These are phyloP conservation scores for Candida ulmi DNA, from an alignment of 805 yeast genomes.

Conservation along the genomic window DNA sequence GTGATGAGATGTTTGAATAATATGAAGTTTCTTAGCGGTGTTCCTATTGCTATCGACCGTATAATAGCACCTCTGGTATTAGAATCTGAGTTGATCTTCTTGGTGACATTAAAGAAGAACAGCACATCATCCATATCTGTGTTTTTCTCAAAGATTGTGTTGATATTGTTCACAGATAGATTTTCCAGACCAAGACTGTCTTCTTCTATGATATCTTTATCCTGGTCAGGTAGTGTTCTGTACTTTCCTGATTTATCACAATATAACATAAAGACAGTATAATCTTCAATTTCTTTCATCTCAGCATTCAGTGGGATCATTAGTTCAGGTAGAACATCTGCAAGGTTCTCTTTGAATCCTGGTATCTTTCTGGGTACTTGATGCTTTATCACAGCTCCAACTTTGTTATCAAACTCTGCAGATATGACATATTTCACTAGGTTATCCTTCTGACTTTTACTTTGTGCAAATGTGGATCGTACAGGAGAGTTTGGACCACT, in stretches of 20 bases:
- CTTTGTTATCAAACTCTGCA: conserved; percentile 74
- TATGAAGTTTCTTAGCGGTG: conserved; percentile 46
- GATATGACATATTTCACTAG: conserved; percentile 56
- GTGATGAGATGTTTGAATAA: conserved; percentile 54
- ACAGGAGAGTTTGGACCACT: no score
- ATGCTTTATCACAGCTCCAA: conserved; percentile 61
- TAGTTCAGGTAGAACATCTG: conserved; percentile 40
- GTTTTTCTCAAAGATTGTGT: conserved; percentile 17
- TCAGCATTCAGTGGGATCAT: conserved; percentile 62
- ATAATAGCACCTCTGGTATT: conserved; percentile 54
- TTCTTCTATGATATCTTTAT: conserved; percentile 13
- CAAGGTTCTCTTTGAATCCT: conserved; percentile 27
- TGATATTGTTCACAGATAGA: conserved; percentile 10
- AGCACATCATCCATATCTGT: conserved; percentile 30
- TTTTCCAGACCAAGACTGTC: conserved; percentile 7
- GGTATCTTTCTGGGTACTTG: conserved; percentile 49
- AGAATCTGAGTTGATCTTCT: conserved; percentile 33
- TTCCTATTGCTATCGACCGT: conserved; percentile 53
- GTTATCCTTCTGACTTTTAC: neutral
- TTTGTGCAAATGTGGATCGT: no score
- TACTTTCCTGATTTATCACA: conserved; percentile 25
- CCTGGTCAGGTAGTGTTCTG: conserved; percentile 15
- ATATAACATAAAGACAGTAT: conserved; percentile 50
- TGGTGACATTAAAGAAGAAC: conserved; percentile 53
- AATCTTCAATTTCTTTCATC: conserved; percentile 48